These are phyloP conservation scores for Didymella keratinophila DNA, from an alignment of 2,329 filamentous ascomycete species.

Conservation along the genomic window DNA sequence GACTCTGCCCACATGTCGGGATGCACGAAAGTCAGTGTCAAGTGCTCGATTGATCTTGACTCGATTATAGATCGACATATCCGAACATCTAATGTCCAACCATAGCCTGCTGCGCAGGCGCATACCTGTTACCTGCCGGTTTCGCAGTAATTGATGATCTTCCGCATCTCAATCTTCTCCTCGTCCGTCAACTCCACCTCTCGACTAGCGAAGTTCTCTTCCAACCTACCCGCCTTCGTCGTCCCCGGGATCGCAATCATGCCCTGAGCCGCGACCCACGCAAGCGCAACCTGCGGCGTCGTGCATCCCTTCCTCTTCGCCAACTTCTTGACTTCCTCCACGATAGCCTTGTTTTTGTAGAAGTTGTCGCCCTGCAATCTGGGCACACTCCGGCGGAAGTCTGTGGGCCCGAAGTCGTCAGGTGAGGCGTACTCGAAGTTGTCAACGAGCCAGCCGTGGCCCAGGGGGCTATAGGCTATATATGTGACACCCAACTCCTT, in stretches of 20 bases:
- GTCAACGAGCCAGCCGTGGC: constrained; percentile 39
- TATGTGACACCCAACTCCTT: constrained; percentile 50
- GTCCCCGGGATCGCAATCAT: constrained; percentile 65
- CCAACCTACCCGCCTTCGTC: constrained; percentile 29
- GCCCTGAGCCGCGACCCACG: constrained; percentile 45
- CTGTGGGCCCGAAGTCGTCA: constrained; percentile 53
- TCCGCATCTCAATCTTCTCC: constrained; percentile 33
- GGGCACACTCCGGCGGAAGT: constrained; percentile 48
- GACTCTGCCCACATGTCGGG: background rate
- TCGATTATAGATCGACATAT: background rate
- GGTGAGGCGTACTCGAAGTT: constrained; percentile 41
- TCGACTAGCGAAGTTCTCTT: constrained; percentile 34
- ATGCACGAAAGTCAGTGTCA: background rate
- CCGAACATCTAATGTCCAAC: constrained; percentile 25
- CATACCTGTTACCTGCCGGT: constrained; percentile 48
- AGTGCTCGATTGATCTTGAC: background rate
- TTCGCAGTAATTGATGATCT: constrained; percentile 50
- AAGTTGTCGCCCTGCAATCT: constrained; percentile 52
- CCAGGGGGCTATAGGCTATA: constrained; percentile 47
- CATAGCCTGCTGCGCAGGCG: constrained; percentile 32
- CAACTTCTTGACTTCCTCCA: constrained; percentile 36
- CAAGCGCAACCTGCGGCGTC: constrained; percentile 61
- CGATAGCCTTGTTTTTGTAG: constrained; percentile 41
- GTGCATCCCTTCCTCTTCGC: constrained; percentile 60
- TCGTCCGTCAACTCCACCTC: constrained; percentile 32